Base-by-base conservation (phyloP, 2,329 filamentous ascomycete species). In the Ilyonectria destructans region DNA sequence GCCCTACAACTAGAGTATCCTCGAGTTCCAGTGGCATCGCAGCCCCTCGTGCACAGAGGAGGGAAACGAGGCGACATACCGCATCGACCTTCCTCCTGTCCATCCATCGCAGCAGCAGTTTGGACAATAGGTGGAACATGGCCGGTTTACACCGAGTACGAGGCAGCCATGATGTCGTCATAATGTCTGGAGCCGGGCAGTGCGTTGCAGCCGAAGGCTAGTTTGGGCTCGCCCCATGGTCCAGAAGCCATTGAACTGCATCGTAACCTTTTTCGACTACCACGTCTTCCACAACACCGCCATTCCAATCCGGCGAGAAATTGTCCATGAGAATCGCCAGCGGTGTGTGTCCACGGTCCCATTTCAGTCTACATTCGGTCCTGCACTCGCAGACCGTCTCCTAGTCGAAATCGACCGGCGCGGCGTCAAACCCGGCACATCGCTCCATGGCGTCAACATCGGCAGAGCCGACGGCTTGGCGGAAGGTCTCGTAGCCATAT, bases 81-180 rank as follows among this genome's bases (percentile, higher is more conserved):
- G 29, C 9, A 12, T 52, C 49, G 17, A 33, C 17, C 15, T 5
- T 52, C 3, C 2, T 1, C 2, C 17, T n/a, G 8, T 31, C 9
- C 17, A 33, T 10, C n/a, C 4, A 17, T 33, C 15, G 3, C 9
- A 17, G 3, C 6, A 52, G 49, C 4, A 52, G 17, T 1, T 10
- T 61, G 1, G 48, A 58, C 45, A 71, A 0, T 4, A 71, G 17
- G 17, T 43, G 37, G 6, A 61, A 48, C 58, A 69, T 65, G 1
- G 17, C 17, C 0, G 49, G 49, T 6, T 8, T 12, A 21, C 6
- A 29, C 8, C 6, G 23, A 31, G 6, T 26, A 26, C 3, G 17
- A n/a, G 37, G 2, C 13, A 15, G 4, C 13, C 2, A 6, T 40
- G 13, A 12, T 40, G 6, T 37, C 35, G 35, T 37, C 31, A 33